Percentiles rank a stretch among this genome's conserved stretches.
Conservation (phyloP, 2,329 filamentous ascomycete genomes). For the Leptographium procerum region DNA sequence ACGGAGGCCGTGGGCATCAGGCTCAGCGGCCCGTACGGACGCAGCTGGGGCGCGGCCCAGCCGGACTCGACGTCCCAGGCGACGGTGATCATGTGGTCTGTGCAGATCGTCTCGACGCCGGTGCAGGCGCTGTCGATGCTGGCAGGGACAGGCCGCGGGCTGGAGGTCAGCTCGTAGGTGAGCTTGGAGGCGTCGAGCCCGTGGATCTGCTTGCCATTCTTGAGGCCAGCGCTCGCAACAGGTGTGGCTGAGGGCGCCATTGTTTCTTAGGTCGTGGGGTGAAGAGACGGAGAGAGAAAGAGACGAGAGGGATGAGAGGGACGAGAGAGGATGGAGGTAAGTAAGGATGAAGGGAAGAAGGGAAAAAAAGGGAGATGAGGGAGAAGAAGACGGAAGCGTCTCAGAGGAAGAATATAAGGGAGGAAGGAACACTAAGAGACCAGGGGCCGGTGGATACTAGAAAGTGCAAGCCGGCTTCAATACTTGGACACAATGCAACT, state of each 20-base stretch:
- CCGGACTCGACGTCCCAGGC: slow-evolving; percentile 54
- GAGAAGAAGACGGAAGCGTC: neutral
- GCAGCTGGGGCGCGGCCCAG: slow-evolving; percentile 63
- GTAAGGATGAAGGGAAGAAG: neutral
- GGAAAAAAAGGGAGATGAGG: neutral
- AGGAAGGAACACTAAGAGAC: neutral
- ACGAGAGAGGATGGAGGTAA: neutral
- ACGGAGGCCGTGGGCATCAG: slow-evolving; percentile 73
- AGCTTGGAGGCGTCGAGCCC: slow-evolving; percentile 53
- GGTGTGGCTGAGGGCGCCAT: slow-evolving; percentile 18
- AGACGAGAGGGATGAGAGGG: neutral
- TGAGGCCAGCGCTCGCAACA: slow-evolving; percentile 17
- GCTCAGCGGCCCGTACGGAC: slow-evolving; percentile 64
- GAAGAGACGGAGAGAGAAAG: neutral
- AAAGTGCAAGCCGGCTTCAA: neutral
- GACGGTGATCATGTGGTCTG: slow-evolving; percentile 81
- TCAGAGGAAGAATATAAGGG: neutral
- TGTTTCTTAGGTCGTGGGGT: neutral
- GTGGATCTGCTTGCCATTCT: slow-evolving; percentile 35
- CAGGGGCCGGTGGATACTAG: neutral
- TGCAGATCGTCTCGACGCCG: slow-evolving; percentile 46
- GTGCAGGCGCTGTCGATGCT: slow-evolving; percentile 34
- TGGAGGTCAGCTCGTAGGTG: slow-evolving; percentile 39
- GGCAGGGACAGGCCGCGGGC: slow-evolving; percentile 38
- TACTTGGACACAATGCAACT: neutral